phyloP scores from a whole-genome alignment of 306 rosid genomes.

The Cucumis sativus region Cucumber_9930_V3 NC_026656.2:15222001-15222500 shows the following conservation, averaged over 20 bases:
- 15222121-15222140: background rate
- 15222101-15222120: background rate
- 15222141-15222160: background rate
- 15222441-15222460: background rate
- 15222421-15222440: background rate
- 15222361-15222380: background rate
- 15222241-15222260: background rate
- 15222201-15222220: background rate
- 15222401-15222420: background rate
- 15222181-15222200: background rate
- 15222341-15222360: background rate
- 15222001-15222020: conserved; percentile 77
- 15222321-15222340: background rate
- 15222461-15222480: background rate
- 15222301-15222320: background rate
- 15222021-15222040: conserved; percentile 70
- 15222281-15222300: background rate
- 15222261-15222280: background rate
- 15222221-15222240: background rate
- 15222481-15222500: background rate
- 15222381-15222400: background rate
- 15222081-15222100: background rate
- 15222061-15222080: conserved; percentile 14
- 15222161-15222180: background rate
- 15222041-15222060: conserved; percentile 83